Evolutionary conservation across 768 basidiomycete genomes (phyloP), one percentile per base, ranked within the genome.

Genomic region (Russula abietina): DNA sequence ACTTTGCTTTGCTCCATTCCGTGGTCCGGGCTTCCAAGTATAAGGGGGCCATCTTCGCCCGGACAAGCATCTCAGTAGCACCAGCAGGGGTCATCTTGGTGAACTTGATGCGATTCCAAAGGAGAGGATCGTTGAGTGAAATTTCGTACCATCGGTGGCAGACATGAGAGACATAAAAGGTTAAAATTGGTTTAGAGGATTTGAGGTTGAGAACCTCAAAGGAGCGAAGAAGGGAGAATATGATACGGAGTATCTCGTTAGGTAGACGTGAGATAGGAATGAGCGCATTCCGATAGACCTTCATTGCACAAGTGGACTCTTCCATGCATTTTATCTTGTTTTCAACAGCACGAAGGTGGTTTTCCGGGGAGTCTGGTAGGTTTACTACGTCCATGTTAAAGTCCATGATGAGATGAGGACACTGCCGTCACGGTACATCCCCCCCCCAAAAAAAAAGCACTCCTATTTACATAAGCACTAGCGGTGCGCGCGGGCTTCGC

Each of bases 141-240:
- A 66, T 57, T 12, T 66, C 61, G 32, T 61, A 61, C 65, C 65
- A 66, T 38, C 32, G 61, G 10, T 54, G 61, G 22, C 61, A 66
- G 45, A 66, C 65, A 19, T 60, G 65, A n/a, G 65, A 39, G 19
- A 51, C 1, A 19, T 1, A 6, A 43, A 4, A 9, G 2, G 41
- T 2, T 43, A 5, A 2, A 9, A n/a, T n/a, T 19, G 19, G 41
- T n/a, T 7, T 2, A 6, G 39, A 41, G 17, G 8, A 43, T 43
- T 36, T 4, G 36, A 12, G 36, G 11, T 43, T 8, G 41, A 19
- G 41, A 41, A 8, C 41, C 7, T 2, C 17, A 6, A 41, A 8
- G 7, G 39, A 19, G 41, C 17, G 5, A 3, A 41, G 41, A 41
- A 41, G 19, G 41, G 41, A 8, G 41, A 43, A 43, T 43, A 43